Conservation (phyloP, 2,329 filamentous ascomycete species). For the Microthyrium microscopicum region DNA sequence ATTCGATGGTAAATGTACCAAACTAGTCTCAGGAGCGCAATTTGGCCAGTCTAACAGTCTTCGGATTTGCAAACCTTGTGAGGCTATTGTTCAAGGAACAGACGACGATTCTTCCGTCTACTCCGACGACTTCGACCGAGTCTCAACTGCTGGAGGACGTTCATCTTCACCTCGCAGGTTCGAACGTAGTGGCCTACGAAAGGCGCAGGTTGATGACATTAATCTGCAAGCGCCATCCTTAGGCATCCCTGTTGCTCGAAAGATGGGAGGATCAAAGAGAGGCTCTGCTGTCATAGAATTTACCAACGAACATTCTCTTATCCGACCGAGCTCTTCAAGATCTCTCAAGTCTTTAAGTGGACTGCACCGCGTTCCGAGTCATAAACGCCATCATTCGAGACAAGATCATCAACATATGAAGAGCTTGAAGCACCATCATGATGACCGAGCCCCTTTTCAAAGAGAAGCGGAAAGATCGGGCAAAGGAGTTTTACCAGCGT, state of each 20-base stretch:
- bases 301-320: conserved; percentile 57
- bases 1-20: conserved; percentile 91
- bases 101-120: conserved; percentile 87
- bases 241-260: conserved; percentile 47
- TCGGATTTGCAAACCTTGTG: conserved; percentile 82
- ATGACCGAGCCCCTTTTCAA: conserved; percentile 79
- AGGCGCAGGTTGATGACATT: conserved; percentile 16
- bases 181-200: too few relatives aligned
- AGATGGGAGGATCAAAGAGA: conserved; percentile 61
- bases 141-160: conserved; percentile 39
- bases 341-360: conserved; percentile 61
- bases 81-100: conserved; percentile 77
- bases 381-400: conserved; percentile 75
- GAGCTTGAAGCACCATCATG: conserved; percentile 48
- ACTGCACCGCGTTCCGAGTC: conserved; percentile 59
- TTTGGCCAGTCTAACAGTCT: conserved; percentile 78
- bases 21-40: conserved; percentile 68
- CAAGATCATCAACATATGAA: conserved; percentile 54
- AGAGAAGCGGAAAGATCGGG: conserved; percentile 52
- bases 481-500: conserved; percentile 56
- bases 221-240: conserved; percentile 41
- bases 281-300: conserved; percentile 83
- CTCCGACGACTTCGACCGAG: conserved; percentile 58
- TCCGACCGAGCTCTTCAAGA: conserved; percentile 82
- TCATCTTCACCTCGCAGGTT: conserved; percentile 5